Base-by-base conservation (phyloP, 768 basidiomycete genomes). In the Russula sp. region DNA sequence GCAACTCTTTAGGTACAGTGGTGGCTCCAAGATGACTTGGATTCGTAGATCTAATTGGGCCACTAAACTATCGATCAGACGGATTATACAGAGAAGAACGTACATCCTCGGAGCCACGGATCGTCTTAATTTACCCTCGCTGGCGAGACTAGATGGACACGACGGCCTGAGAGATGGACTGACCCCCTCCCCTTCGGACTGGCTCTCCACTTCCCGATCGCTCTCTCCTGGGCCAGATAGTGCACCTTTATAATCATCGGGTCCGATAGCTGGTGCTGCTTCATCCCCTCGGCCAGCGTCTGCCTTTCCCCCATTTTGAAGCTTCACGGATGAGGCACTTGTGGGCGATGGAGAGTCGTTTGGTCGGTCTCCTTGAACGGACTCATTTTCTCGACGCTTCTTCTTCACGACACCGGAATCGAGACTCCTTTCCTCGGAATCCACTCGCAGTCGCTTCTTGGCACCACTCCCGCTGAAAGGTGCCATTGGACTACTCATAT, bases 161-260 rank as follows among this genome's bases (percentile, higher is more conserved):
- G 36, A 47, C 16, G 20, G 11, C 11, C 36, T 41, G 38, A 32
- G 36, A 18, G 56, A 39, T 57, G 25, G 9, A 7, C 43, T 41
- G 22, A 36, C 25, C 11, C 10, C 10, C 20, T 14, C 52, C 42
- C 49, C 50, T 25, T 53, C 50, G 34, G 50, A 53, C 36, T 16
- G 60, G 36, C 29, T 14, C 39, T 29, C 51, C 46, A 14, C 45
- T 53, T 45, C 61, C n/a, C 48, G 61, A 36, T 52, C 56, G 38
- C 32, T 48, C 29, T 58, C 56, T 16, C 41, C 18, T 29, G 46
- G 1, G 45, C 39, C 29, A 39, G 45, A 36, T 35, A 62, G 38
- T 25, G 60, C 64, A 20, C 64, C 60, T 4, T 34, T 34, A 38
- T 65, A 65, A 32, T 65, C 64, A 29, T 65, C 51, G 16, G 60